Evolutionary conservation across 176 grass and related monocot genomes (phyloP).

Genomic region (Zoysia japonica): DNA sequence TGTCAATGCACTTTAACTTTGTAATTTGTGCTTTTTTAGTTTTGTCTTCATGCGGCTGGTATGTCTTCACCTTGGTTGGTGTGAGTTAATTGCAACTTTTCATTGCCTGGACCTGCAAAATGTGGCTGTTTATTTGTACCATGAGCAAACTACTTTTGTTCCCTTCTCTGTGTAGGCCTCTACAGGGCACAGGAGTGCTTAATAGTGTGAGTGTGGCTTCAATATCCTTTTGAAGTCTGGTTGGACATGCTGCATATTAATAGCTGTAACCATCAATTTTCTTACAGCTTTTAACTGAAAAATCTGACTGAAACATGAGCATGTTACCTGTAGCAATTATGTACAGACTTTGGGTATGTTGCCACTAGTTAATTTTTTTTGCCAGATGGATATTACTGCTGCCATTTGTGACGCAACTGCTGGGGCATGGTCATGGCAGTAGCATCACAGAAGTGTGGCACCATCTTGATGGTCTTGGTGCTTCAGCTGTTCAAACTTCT

Average conservation of each 20-base stretch:
- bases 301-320: slow-evolving; percentile 10
- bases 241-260: slow-evolving; percentile 18
- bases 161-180: slow-evolving; percentile 1
- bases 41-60: neutral
- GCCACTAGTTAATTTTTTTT: slow-evolving; percentile 11
- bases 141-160: neutral
- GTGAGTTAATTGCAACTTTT: neutral
- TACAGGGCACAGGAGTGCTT: neutral
- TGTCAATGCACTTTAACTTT: neutral
- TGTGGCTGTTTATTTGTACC: neutral
- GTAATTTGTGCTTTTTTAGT: too few relatives aligned
- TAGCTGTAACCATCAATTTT: neutral
- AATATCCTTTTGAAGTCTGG: neutral
- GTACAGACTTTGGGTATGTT: slow-evolving; percentile 18
- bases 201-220: neutral
- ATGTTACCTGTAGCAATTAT: slow-evolving; percentile 18
- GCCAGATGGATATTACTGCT: slow-evolving; percentile 2
- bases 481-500: neutral
- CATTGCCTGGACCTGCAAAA: neutral
- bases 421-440: slow-evolving; percentile 1
- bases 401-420: neutral
- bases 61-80: neutral
- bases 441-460: neutral
- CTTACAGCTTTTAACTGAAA: slow-evolving; percentile 29
- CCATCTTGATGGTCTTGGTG: neutral